phyloP scores from a whole-genome alignment of 2,329 filamentous ascomycete genomes.

The Ophiostoma angusticollis region DNA sequence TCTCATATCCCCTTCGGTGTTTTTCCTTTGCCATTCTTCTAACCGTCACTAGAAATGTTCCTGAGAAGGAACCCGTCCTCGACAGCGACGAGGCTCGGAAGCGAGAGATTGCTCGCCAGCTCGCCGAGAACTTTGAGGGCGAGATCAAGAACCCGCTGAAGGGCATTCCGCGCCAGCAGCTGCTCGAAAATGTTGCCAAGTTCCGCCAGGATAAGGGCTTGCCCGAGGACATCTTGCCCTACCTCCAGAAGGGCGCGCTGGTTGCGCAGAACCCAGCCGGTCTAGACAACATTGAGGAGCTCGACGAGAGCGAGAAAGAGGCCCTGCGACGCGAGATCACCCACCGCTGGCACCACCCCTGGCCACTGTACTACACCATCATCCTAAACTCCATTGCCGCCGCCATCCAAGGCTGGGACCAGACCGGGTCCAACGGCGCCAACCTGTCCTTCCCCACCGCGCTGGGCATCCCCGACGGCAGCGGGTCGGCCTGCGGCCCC shows the following conservation, averaged over 20 bases:
- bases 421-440: conserved; percentile 48
- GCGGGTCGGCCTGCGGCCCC: conserved; percentile 20
- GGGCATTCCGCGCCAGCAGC: conserved; percentile 11
- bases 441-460: conserved; percentile 46
- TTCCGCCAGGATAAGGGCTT: conserved; percentile 33
- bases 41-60: background rate
- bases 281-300: conserved; percentile 41
- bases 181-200: conserved; percentile 10
- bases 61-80: background rate
- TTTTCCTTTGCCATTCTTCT: background rate
- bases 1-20: background rate
- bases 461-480: conserved; percentile 32
- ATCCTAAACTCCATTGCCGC: conserved; percentile 55
- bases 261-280: conserved; percentile 56
- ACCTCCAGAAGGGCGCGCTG: conserved; percentile 57
- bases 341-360: conserved; percentile 54
- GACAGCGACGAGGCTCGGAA: background rate
- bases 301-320: conserved; percentile 28
- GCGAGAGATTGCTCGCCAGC: conserved; percentile 1
- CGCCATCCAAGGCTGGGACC: conserved; percentile 58
- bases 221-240: conserved; percentile 35
- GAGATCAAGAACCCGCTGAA: conserved; percentile 13
- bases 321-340: conserved; percentile 41
- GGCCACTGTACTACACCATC: conserved; percentile 52
- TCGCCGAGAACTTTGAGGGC: conserved; percentile 9